phyloP scores from a whole-genome alignment of 106 monocot species.

The Allium cepa region DNA sequence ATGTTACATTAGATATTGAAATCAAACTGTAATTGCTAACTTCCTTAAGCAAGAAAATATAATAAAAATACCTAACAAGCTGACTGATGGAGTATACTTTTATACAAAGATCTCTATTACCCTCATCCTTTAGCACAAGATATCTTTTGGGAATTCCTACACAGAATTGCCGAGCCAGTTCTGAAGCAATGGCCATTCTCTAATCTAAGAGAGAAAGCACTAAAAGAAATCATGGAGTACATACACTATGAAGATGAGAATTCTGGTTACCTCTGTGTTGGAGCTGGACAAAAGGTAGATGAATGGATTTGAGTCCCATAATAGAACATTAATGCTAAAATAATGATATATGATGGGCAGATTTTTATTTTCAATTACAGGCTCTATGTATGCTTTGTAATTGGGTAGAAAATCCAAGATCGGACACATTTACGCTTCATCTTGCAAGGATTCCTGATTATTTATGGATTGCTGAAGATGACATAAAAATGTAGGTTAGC shows the following conservation, averaged over 20 bases:
- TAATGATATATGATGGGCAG: neutral
- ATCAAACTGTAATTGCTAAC: too few species aligned
- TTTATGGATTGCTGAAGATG: conserved; percentile 94
- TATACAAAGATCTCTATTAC: conserved; percentile 91
- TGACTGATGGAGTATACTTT: neutral
- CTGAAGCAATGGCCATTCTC: conserved; percentile 60
- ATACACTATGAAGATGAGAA: too few species aligned
- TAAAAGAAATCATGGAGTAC: too few species aligned
- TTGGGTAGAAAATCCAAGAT: too few species aligned
- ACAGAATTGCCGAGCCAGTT: conserved; percentile 73
- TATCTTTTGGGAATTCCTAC: conserved; percentile 61
- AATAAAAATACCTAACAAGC: too few species aligned
- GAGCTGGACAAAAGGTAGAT: conserved; percentile 60
- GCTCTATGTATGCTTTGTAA: too few species aligned
- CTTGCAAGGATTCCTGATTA: conserved; percentile 73
- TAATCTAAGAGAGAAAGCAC: too few species aligned
- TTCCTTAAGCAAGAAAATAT: too few species aligned
- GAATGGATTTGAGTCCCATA: conserved; percentile 49
- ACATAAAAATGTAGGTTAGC: conserved; percentile 87
- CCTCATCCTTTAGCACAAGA: conserved; percentile 76
- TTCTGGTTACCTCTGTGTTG: too few species aligned
- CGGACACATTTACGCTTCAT: conserved; percentile 56
- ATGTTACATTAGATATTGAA: too few species aligned
- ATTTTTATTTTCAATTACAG: too few species aligned
- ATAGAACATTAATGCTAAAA: conserved; percentile 32